phyloP scores from a whole-genome alignment of 495 filamentous ascomycete species.

The Xylaria flabelliformis region DNA sequence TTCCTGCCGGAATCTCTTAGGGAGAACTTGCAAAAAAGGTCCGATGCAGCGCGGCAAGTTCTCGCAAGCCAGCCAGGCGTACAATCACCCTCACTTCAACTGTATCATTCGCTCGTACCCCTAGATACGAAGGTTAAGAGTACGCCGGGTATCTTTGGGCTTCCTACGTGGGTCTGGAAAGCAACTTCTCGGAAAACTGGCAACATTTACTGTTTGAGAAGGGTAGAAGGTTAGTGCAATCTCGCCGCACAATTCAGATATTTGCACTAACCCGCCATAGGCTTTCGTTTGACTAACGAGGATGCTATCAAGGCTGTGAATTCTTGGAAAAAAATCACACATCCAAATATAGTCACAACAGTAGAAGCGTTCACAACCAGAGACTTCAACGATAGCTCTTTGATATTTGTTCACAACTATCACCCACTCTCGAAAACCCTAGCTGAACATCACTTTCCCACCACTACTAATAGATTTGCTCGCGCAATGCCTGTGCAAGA shows the following conservation, averaged over 20 bases:
- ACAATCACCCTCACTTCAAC: slow-evolving; percentile 76
- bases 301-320: slow-evolving; percentile 83
- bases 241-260: background rate
- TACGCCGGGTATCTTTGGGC: slow-evolving; percentile 77
- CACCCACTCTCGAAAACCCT: slow-evolving; percentile 91
- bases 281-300: slow-evolving; percentile 79
- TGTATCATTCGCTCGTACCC: slow-evolving; percentile 90
- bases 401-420: slow-evolving; percentile 93
- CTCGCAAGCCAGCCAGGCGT: slow-evolving; percentile 68
- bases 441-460: slow-evolving; percentile 78
- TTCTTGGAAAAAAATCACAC: slow-evolving; percentile 88
- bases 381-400: slow-evolving; percentile 90
- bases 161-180: slow-evolving; percentile 93
- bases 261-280: slow-evolving; percentile 29
- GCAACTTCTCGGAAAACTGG: slow-evolving; percentile 89
- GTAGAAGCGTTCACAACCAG: slow-evolving; percentile 93
- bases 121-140: slow-evolving; percentile 79
- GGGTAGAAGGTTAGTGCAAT: slow-evolving; percentile 72
- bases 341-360: slow-evolving; percentile 81
- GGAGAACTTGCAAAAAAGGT: slow-evolving; percentile 88
- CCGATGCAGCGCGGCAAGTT: slow-evolving; percentile 81
- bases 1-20: slow-evolving; percentile 85
- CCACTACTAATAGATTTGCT: slow-evolving; percentile 53
- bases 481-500: slow-evolving; percentile 67
- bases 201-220: slow-evolving; percentile 78